These are phyloP conservation scores for Apophysomyces elegans DNA, from an alignment of 371 early-diverging fungal species.

Conservation along the genomic window DNA sequence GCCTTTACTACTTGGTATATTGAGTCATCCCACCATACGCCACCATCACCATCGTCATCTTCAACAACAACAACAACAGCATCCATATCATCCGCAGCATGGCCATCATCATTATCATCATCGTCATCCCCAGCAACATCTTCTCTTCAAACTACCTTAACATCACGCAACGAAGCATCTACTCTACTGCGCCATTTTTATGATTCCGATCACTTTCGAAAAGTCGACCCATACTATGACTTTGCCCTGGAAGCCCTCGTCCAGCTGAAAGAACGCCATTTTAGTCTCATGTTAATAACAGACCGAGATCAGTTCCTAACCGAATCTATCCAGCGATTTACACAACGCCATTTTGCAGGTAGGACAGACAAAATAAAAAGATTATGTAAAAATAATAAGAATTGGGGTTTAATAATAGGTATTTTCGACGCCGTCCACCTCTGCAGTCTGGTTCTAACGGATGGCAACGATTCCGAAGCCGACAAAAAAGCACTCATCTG, in stretches of 20 bases:
- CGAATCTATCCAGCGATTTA: constrained; percentile 54
- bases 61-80: constrained; percentile 17
- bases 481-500: constrained; percentile 57
- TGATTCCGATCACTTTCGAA: constrained; percentile 48
- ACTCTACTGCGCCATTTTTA: constrained; percentile 54
- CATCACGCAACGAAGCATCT: constrained; percentile 50
- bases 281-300: constrained; percentile 54
- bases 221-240: constrained; percentile 52
- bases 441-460: constrained; percentile 50
- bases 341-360: constrained; percentile 54
- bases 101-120: no score
- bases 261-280: constrained; percentile 52
- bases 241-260: constrained; percentile 57
- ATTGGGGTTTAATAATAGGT: constrained; percentile 16
- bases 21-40: constrained; percentile 26
- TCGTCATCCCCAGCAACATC: constrained; percentile 24
- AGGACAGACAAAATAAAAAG: background rate
- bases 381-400: constrained; percentile 6
- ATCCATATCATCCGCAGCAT: no score
- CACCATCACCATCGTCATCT: no score
- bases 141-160: constrained; percentile 50
- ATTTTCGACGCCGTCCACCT: constrained; percentile 61
- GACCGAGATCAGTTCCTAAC: constrained; percentile 58
- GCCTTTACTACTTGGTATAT: constrained; percentile 54
- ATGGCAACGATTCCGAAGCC: constrained; percentile 48